Conservation (phyloP, 2,329 filamentous ascomycete species). For the Cercospora sp. region DNA sequence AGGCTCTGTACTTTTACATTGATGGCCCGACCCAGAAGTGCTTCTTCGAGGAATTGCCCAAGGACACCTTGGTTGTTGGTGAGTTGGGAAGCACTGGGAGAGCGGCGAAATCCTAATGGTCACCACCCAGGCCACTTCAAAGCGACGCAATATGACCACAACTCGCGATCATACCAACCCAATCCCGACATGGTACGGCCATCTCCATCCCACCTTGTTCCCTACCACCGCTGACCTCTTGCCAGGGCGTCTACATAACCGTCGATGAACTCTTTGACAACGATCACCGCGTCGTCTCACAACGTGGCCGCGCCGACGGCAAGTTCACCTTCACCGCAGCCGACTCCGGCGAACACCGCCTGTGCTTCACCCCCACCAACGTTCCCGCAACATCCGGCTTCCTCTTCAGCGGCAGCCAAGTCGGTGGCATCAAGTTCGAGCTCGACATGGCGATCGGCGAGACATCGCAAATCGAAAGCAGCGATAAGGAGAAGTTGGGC, state of each 20-base stretch:
- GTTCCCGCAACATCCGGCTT: constrained; percentile 69
- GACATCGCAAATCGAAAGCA: constrained; percentile 88
- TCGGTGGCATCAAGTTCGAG: constrained; percentile 78
- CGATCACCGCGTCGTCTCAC: constrained; percentile 91
- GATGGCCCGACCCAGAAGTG: constrained; percentile 84
- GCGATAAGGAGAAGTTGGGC: constrained; percentile 88
- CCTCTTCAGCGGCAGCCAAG: constrained; percentile 64
- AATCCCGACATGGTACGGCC: constrained; percentile 59
- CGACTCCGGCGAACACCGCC: constrained; percentile 90
- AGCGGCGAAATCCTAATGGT: not conserved
- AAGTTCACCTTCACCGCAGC: constrained; percentile 95
- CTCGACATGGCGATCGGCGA: constrained; percentile 93
- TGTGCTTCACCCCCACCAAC: constrained; percentile 88
- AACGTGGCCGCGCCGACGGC: constrained; percentile 72
- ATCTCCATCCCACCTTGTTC: not conserved
- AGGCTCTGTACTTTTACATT: constrained; percentile 94
- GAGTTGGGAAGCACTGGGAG: constrained; percentile 35
- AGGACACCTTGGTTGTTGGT: constrained; percentile 94
- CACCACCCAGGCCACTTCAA: constrained; percentile 69
- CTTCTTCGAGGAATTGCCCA: constrained; percentile 97
- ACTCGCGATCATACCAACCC: constrained; percentile 66
- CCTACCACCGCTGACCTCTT: constrained; percentile 13
- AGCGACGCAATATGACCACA: constrained; percentile 79
- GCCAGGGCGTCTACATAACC: constrained; percentile 76
- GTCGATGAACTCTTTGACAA: constrained; percentile 98